Evolutionary conservation across 495 filamentous ascomycete genomes (phyloP).

Genomic region (Trichoderma erinaceum): DNA sequence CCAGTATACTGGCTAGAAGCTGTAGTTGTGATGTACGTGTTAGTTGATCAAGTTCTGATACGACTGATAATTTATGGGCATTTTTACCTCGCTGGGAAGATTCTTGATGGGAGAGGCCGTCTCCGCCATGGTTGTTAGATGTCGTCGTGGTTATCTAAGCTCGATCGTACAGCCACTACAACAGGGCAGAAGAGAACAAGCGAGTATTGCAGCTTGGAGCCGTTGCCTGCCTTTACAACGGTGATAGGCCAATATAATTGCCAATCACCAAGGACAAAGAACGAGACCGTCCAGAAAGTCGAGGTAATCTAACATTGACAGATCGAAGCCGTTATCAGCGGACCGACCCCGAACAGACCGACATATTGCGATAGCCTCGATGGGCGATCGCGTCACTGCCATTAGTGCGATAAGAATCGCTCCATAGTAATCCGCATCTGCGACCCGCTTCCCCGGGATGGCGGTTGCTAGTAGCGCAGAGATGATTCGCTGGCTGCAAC

Average conservation of each 20-base stretch:
- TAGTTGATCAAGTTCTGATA: not conserved
- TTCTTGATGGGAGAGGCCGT: constrained; percentile 18
- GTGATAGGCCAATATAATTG: not conserved
- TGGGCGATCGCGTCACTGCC: not conserved
- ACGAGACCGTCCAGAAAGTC: not conserved
- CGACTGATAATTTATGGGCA: not conserved
- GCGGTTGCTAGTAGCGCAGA: not conserved
- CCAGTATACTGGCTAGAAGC: constrained; percentile 64
- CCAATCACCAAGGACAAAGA: not conserved
- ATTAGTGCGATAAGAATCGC: not conserved
- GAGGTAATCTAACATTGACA: not conserved
- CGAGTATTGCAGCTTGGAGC: not conserved
- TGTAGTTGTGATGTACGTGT: constrained; percentile 26
- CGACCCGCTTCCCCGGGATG: constrained; percentile 11
- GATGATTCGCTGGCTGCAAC: not conserved
- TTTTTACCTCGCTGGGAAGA: constrained; percentile 40
- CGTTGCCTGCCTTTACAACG: not conserved
- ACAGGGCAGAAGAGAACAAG: not conserved
- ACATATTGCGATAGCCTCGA: not conserved
- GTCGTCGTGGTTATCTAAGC: not conserved
- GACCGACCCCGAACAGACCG: not conserved
- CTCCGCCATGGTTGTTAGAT: not conserved
- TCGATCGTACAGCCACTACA: not conserved
- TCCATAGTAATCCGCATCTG: not conserved
- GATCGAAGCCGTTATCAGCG: not conserved